Conservation (phyloP, 305 asterid species). For the Petunia hybrid region DNA sequence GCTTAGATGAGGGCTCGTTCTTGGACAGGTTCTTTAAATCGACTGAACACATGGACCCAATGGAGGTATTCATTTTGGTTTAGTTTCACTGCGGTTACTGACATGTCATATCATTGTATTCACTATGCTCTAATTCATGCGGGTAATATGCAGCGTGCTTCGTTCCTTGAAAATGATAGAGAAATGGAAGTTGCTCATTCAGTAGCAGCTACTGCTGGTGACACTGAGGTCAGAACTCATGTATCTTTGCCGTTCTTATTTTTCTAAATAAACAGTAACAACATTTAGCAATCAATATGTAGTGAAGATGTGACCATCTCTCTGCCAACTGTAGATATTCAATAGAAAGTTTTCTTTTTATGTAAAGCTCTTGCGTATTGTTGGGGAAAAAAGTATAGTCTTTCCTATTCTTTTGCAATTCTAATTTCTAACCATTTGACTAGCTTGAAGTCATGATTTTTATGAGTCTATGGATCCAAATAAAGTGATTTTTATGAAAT, state of each 20-base stretch:
- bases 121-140: conserved; percentile 8
- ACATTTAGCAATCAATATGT: not conserved
- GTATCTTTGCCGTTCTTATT: not conserved
- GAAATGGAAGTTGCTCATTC: conserved; percentile 98
- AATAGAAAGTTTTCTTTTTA: conserved; percentile 18
- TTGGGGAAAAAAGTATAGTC: not conserved
- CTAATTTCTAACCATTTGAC: conserved; percentile 15
- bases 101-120: not conserved
- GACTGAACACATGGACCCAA: conserved; percentile 75
- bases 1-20: conserved; percentile 76
- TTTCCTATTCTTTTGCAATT: not conserved
- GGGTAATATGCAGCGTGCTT: conserved; percentile 68
- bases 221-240: conserved; percentile 72
- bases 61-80: conserved; percentile 58
- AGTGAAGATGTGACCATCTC: conserved; percentile 11
- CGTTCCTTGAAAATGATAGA: conserved; percentile 75
- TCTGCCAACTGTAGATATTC: not conserved
- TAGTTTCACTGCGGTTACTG: conserved; percentile 10
- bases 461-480: not conserved
- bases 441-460: not conserved
- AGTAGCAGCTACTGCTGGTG: conserved; percentile 91
- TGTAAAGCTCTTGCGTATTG: conserved; percentile 1
- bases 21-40: conserved; percentile 80
- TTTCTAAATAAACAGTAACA: not conserved
- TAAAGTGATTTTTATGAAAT: not conserved